Base-by-base conservation (phyloP, 441 rosid genomes). In the Cnidoscolus chayamansa region DNA sequence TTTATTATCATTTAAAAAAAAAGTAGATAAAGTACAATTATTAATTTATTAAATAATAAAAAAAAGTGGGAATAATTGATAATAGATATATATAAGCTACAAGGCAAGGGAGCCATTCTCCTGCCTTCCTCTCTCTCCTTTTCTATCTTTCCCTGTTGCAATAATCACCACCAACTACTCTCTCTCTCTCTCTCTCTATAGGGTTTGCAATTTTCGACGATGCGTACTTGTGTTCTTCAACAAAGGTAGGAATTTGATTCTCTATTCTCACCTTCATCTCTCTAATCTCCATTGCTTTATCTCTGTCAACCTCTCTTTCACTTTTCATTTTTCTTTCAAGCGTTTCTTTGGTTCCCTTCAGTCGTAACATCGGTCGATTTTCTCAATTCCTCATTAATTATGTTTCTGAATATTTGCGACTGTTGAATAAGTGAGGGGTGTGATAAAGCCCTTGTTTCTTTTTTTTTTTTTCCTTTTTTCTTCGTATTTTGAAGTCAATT, bases 131-230 rank as follows among this genome's bases (percentile, higher is more conserved):
- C 64, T 56, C 11, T n/a, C 51, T n/a, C n/a, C 65, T 65, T 35
- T 65, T 1, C 67, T 32, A 32, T 35, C 51, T 32, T 31, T 40
- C 8, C 31, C 65, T 68, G 31, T 51, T 10, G 1, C 56, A 2
- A 48, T 37, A 0, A 35, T 40, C 65, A 13, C 54, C 60, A 31
- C 54, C 62, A 30, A n/a, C n/a, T 3, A 20, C 8, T 30, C 12
- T 68, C 65, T 53, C 45, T 65, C 67, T 64, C 30, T 71, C 31
- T 55, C 31, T 48, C 45, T 61, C 56, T 72, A 65, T 74, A 70
- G 61, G 81, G 67, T 73, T 80, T 63, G 67, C 10, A 58, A 10
- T 25, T 55, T 69, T 40, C 37, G 15, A 48, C 61, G 40, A 32
- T 30, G 19, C 35, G 0, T 20, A 1, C 53, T 68, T 63, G 56